Evolutionary conservation across 306 rosid genomes (phyloP).

Genomic region (Senna siamea): DNA sequence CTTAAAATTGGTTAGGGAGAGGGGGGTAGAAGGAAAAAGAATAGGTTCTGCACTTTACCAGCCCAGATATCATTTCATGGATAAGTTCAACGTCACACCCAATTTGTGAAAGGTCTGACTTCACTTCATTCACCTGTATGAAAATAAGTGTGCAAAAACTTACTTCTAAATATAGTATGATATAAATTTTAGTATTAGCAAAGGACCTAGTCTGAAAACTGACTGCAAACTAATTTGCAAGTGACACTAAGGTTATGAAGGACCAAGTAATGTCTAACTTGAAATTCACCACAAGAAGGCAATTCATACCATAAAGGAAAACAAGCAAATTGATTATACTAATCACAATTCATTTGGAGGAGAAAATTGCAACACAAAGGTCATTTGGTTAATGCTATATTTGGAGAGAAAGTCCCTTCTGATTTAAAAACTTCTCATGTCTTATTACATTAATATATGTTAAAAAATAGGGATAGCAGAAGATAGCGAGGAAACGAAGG

Average conservation of each 20-base stretch:
- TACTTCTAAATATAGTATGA: background rate
- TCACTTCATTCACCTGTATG: constrained; percentile 70
- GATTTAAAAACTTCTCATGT: constrained; percentile 1
- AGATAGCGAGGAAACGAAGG: no score
- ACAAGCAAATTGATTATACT: background rate
- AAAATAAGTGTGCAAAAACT: constrained; percentile 7
- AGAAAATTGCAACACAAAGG: background rate
- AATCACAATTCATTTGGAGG: constrained; percentile 9
- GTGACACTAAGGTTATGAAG: constrained; percentile 22
- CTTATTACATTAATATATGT: constrained; percentile 6
- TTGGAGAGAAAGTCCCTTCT: background rate
- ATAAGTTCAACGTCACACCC: constrained; percentile 54
- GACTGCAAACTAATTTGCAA: constrained; percentile 23
- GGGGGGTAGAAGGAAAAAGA: background rate
- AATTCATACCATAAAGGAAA: background rate
- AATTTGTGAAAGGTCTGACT: constrained; percentile 75
- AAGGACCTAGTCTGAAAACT: background rate
- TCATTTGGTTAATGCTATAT: background rate
- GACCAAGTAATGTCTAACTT: constrained; percentile 22
- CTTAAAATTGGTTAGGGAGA: background rate
- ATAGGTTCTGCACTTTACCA: constrained; percentile 37
- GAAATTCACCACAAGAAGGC: constrained; percentile 19
- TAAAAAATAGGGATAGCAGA: no score
- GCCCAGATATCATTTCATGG: constrained; percentile 37
- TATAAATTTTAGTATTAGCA: background rate